Conservation (phyloP, 345 rosid genomes). For the Salix suchowensis region DNA sequence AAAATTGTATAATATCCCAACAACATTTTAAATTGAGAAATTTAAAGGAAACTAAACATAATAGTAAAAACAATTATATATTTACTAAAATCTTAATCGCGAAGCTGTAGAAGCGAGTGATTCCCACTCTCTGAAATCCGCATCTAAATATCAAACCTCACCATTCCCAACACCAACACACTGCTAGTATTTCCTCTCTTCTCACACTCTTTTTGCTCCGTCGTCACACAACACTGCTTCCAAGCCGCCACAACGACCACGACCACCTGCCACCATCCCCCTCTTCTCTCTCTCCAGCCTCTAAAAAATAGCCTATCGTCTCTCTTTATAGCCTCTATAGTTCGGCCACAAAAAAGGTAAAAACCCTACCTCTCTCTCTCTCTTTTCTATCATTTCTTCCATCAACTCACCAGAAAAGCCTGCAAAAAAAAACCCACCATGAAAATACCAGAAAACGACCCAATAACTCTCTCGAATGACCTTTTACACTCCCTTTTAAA, state of each 20-base stretch:
- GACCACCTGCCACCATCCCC: neutral
- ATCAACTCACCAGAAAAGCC: neutral
- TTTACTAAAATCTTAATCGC: neutral
- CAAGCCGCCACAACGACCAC: neutral
- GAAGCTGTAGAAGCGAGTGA: neutral
- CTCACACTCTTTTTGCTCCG: neutral
- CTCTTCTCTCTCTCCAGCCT: neutral
- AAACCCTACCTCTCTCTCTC: neutral
- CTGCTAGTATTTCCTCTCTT: neutral
- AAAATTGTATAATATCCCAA: neutral
- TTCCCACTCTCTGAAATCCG: neutral
- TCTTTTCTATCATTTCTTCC: neutral
- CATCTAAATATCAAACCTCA: neutral
- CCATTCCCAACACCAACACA: neutral
- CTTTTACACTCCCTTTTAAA: conserved; percentile 40
- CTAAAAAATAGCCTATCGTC: neutral
- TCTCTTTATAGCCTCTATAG: neutral
- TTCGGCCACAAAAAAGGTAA: neutral
- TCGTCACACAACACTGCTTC: neutral
- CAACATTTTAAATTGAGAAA: neutral
- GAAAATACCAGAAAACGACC: conserved; percentile 47
- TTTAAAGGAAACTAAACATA: neutral
- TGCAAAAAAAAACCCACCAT: conserved; percentile 31
- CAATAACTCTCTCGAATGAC: conserved; percentile 25
- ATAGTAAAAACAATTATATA: neutral